phyloP scores from a whole-genome alignment of 1,284 basidiomycete species.

The Schizophyllum amplum region DNA sequence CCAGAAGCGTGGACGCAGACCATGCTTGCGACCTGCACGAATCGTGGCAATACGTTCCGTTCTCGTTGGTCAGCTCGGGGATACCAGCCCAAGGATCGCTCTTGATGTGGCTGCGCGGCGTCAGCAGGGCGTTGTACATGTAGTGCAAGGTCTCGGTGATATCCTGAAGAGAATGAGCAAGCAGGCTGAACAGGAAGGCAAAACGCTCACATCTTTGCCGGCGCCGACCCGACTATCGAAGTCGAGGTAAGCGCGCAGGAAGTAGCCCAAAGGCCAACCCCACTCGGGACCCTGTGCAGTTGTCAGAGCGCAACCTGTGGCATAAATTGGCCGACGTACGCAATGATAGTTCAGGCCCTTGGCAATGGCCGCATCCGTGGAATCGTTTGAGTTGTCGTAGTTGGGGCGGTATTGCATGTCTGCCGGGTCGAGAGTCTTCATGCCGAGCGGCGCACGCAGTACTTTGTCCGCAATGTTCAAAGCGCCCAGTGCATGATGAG shows the following conservation, averaged over 20 bases:
- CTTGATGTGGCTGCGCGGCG: conserved; percentile 65
- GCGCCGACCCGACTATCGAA: conserved; percentile 64
- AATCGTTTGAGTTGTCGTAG: conserved; percentile 91
- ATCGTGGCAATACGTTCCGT: conserved; percentile 76
- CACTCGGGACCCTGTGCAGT: conserved; percentile 70
- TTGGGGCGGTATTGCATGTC: conserved; percentile 83
- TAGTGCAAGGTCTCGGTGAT: conserved; percentile 68
- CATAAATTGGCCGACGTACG: conserved; percentile 31
- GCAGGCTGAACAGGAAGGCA: neutral
- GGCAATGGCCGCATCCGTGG: conserved; percentile 70
- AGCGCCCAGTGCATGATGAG: conserved; percentile 70
- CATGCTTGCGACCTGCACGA: conserved; percentile 91
- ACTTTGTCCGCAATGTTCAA: conserved; percentile 70
- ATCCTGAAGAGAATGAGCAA: conserved; percentile 36
- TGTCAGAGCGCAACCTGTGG: conserved; percentile 8
- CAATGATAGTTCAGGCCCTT: conserved; percentile 90
- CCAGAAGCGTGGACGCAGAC: conserved; percentile 83
- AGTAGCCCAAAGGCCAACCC: conserved; percentile 94
- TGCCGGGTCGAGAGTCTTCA: conserved; percentile 85
- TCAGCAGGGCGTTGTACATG: conserved; percentile 66
- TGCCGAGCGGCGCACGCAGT: conserved; percentile 79
- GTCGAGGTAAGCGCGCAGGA: conserved; percentile 85
- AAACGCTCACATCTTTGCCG: conserved; percentile 54
- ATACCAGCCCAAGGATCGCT: conserved; percentile 85
- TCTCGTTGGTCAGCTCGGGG: conserved; percentile 84